Conservation (phyloP, 1,284 basidiomycete species). For the Ganoderma resinaceum region DNA sequence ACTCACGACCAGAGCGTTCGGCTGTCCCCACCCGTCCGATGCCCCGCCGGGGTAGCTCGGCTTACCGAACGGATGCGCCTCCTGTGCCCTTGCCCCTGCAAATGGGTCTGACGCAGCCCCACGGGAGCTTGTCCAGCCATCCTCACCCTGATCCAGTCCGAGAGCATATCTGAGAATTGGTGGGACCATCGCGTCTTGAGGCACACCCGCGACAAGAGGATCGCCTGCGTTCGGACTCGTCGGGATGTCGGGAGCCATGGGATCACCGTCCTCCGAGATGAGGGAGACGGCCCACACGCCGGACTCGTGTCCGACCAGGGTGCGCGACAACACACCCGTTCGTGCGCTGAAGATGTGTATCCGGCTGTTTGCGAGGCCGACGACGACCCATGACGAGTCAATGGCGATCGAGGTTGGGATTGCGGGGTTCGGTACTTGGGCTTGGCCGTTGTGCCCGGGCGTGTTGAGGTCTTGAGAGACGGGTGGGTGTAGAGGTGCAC, state of each 20-base stretch:
- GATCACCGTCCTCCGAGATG: conserved; percentile 49
- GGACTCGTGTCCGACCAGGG: conserved; percentile 84
- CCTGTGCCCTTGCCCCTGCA: conserved; percentile 26
- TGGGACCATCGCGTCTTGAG: conserved; percentile 39
- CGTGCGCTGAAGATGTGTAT: conserved; percentile 89
- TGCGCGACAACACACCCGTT: conserved; percentile 81
- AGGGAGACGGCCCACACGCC: conserved; percentile 95
- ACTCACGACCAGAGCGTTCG: conserved; percentile 81
- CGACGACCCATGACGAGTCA: conserved; percentile 86
- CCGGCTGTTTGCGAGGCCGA: conserved; percentile 88
- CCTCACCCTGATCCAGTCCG: conserved; percentile 39
- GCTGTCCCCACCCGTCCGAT: conserved; percentile 70
- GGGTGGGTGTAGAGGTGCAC: conserved; percentile 51
- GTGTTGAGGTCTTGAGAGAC: conserved; percentile 26
- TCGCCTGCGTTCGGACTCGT: conserved; percentile 28
- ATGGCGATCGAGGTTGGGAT: conserved; percentile 84
- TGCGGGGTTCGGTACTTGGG: conserved; percentile 27
- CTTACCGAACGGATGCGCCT: conserved; percentile 41
- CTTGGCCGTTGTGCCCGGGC: conserved; percentile 19
- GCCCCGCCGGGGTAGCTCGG: conserved; percentile 72
- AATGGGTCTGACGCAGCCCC: conserved; percentile 23
- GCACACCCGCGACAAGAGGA: conserved; percentile 27
- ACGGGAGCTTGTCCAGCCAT: conserved; percentile 15
- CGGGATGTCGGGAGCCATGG: conserved; percentile 16
- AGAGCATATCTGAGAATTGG: conserved; percentile 42